Evolutionary conservation across 2,329 filamentous ascomycete species (phyloP), one percentile per base, ranked within the genome.

Genomic region (Calycina herbarum): DNA sequence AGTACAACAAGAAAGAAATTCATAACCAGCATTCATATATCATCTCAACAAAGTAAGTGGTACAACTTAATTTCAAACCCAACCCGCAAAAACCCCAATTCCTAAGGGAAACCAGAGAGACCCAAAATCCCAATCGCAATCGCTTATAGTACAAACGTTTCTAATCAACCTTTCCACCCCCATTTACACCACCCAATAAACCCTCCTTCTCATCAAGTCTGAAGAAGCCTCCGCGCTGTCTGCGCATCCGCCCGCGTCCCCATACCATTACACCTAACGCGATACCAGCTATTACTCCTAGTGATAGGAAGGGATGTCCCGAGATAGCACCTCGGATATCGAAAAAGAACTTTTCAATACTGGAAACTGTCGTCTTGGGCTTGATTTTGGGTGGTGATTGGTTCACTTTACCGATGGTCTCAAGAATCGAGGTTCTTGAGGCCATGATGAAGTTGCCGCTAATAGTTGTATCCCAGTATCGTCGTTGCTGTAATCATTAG

Each of bases 381-480:
- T 86, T 85, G 76, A 96, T 90, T 75, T 88, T 87, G 58, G 90
- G 73, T 5, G 82, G 81, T 35, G 78, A 80, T 54, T 79, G 75
- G 61, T 83, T 78, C 63, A 85, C 79, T 64, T 83, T 81, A 40
- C 80, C 81, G 57, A 85, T 80, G 6, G 75, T 77, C 64, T 77
- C 76, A 13, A 77, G 70, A 27, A 77, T 77, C 5, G 76, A 76
- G 0, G 75, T 77, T 68, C 95, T 90, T 31, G 91, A 95, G 63
- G 94, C 90, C 72, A 94, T 89, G 75, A 99, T 98, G 68, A 90
- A 86, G 78, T 95, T 94, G 70, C 94, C 94, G 2, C 92, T 95
- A 67, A 90, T 89, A 58, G 94, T 97, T 38, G 85, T 87, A 76
- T 99, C 95, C 95, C 95, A 99, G 81, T 96, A 99, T 70, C 91